Percentiles rank a stretch among this genome's conserved stretches.
Evolutionary conservation across 345 rosid species (phyloP).

Genomic region (Anastatica hierochuntica): DNA sequence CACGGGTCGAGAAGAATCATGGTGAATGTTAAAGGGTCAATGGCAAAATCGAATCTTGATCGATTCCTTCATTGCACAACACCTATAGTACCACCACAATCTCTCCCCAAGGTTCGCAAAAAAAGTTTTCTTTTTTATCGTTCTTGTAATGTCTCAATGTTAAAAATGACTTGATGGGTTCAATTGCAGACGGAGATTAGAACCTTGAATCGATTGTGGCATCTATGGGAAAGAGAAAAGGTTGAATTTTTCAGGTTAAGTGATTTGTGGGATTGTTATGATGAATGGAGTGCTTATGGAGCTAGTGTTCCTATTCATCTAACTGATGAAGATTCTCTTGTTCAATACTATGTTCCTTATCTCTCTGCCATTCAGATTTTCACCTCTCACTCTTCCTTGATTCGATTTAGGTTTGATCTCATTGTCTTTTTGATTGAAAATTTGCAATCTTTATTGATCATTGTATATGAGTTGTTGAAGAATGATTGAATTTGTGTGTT

Average conservation of each 20-base stretch:
- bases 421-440: background rate
- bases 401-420: constrained; percentile 45
- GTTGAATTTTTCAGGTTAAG: constrained; percentile 75
- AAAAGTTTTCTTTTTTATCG: background rate
- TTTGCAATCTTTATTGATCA: background rate
- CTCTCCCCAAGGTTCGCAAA: constrained; percentile 60
- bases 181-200: constrained; percentile 58
- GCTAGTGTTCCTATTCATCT: constrained; percentile 81
- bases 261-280: constrained; percentile 86
- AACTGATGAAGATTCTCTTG: constrained; percentile 43
- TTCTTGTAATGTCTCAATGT: background rate
- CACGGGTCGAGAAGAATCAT: constrained; percentile 31
- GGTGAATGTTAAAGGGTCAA: constrained; percentile 49
- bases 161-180: background rate
- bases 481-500: constrained; percentile 1
- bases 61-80: constrained; percentile 75
- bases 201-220: constrained; percentile 76
- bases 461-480: background rate
- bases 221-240: constrained; percentile 80
- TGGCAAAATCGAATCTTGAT: constrained; percentile 62
- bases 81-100: constrained; percentile 61
- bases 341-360: constrained; percentile 94
- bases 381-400: constrained; percentile 59
- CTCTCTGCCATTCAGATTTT: constrained; percentile 92
- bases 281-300: constrained; percentile 99